phyloP scores from a whole-genome alignment of 768 basidiomycete species.

The Ephemerocybe angulata region DNA sequence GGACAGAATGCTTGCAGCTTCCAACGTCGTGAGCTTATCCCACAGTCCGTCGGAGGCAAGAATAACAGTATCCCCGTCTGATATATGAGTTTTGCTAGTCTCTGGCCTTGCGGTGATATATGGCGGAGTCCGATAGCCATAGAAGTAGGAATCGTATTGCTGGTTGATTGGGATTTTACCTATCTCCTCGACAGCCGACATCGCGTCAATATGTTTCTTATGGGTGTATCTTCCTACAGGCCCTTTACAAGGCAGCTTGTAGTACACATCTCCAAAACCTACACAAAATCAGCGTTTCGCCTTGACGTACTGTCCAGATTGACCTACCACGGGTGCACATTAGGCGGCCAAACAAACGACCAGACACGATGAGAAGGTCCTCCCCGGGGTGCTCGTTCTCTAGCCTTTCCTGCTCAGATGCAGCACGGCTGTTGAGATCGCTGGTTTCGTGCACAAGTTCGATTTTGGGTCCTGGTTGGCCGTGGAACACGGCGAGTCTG shows the following conservation, averaged over 20 bases:
- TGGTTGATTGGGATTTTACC: slow-evolving; percentile 32
- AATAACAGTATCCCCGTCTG: slow-evolving; percentile 41
- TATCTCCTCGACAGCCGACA: slow-evolving; percentile 29
- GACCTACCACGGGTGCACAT: slow-evolving; percentile 36
- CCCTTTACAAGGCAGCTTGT: slow-evolving; percentile 30
- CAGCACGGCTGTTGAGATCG: slow-evolving; percentile 32
- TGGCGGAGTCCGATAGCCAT: slow-evolving; percentile 55
- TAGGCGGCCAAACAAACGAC: slow-evolving; percentile 35
- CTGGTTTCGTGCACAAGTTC: slow-evolving; percentile 22
- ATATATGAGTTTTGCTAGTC: slow-evolving; percentile 34
- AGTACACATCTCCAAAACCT: slow-evolving; percentile 39
- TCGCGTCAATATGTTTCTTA: slow-evolving; percentile 30
- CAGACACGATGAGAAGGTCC: slow-evolving; percentile 28
- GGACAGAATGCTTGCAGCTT: slow-evolving; percentile 40
- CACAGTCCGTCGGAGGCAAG: slow-evolving; percentile 56
- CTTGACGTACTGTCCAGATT: background rate
- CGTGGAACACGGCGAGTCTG: slow-evolving; percentile 22
- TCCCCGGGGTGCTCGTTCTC: slow-evolving; percentile 32
- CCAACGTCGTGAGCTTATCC: slow-evolving; percentile 49
- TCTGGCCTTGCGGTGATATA: slow-evolving; percentile 54
- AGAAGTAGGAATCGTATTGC: slow-evolving; percentile 32
- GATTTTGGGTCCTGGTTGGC: background rate
- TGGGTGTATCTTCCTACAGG: slow-evolving; percentile 27
- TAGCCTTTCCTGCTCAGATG: slow-evolving; percentile 29
- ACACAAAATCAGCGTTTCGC: background rate